A percentile compares a stretch with the other conserved stretches of the same genome.
phyloP scores from a whole-genome alignment of 345 rosid genomes.

The Punica granatum region DNA sequence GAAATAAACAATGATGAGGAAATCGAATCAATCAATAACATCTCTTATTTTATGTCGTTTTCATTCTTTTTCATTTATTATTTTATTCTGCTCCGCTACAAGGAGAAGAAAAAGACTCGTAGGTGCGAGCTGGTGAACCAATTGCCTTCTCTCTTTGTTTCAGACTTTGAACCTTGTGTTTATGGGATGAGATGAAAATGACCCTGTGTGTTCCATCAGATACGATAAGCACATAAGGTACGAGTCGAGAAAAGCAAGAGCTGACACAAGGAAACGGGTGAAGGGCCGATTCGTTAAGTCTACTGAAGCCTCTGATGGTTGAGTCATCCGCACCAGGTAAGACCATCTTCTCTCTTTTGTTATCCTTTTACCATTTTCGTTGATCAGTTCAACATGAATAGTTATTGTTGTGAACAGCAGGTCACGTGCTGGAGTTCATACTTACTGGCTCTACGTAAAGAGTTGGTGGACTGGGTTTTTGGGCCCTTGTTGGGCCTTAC shows the following conservation, averaged over 20 bases:
- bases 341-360: neutral
- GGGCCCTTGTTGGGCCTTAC: too few relatives aligned
- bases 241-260: conserved; percentile 34
- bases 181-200: neutral
- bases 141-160: neutral
- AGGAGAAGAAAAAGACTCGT: conserved; percentile 31
- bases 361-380: too few relatives aligned
- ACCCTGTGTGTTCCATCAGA: conserved; percentile 2
- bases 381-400: too few relatives aligned
- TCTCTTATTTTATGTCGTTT: too few relatives aligned
- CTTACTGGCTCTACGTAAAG: too few relatives aligned
- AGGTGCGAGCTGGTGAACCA: conserved; percentile 10
- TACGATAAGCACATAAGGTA: conserved; percentile 29
- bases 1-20: too few relatives aligned
- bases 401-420: too few relatives aligned
- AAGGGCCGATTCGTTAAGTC: conserved; percentile 24
- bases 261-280: conserved; percentile 29
- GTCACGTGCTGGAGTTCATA: too few relatives aligned
- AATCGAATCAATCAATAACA: too few relatives aligned
- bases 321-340: neutral
- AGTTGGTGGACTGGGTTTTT: too few relatives aligned
- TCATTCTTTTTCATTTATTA: too few relatives aligned
- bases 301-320: neutral
- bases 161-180: neutral
- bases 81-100: conserved; percentile 3